Evolutionary conservation across 73 alveolate species (phyloP).

Genomic region (Paramecium tetraurelia): DNA sequence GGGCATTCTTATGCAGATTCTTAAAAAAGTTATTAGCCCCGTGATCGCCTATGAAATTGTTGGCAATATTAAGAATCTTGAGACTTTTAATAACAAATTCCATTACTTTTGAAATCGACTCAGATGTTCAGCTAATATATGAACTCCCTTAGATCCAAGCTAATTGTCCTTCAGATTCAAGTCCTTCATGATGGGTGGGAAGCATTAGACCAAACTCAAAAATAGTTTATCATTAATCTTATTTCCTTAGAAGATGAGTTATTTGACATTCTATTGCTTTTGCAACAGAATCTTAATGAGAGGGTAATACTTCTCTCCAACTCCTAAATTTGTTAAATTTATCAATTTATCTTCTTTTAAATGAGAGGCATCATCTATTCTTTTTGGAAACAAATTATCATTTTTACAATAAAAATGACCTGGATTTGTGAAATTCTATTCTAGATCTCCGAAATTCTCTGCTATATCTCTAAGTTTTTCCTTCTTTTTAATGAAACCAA

Average conservation of each 20-base stretch:
- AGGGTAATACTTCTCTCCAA: not conserved
- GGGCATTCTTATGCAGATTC: not conserved
- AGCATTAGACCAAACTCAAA: not conserved
- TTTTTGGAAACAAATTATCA: conserved; percentile 42
- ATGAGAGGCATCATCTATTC: not conserved
- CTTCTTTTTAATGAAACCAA: not conserved
- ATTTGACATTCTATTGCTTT: not conserved
- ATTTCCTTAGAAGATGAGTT: not conserved
- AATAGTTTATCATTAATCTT: not conserved
- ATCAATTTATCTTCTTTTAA: not conserved
- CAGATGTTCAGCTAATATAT: not conserved
- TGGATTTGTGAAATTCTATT: not conserved
- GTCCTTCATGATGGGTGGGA: conserved; percentile 13
- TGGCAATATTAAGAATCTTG: not conserved
- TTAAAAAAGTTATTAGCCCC: not conserved
- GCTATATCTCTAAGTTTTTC: conserved; percentile 23
- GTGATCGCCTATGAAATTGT: not conserved
- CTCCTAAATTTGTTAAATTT: not conserved
- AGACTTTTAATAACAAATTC: not conserved
- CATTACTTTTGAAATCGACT: not conserved
- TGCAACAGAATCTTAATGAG: not conserved
- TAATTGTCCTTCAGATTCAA: not conserved
- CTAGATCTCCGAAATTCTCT: not conserved
- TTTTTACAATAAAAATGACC: conserved; percentile 28
- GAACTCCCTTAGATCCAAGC: not conserved